Percentiles rank a stretch among this genome's conserved stretches.
phyloP scores from a whole-genome alignment of 2,329 filamentous ascomycete species.

The Fusarium sp. region DNA sequence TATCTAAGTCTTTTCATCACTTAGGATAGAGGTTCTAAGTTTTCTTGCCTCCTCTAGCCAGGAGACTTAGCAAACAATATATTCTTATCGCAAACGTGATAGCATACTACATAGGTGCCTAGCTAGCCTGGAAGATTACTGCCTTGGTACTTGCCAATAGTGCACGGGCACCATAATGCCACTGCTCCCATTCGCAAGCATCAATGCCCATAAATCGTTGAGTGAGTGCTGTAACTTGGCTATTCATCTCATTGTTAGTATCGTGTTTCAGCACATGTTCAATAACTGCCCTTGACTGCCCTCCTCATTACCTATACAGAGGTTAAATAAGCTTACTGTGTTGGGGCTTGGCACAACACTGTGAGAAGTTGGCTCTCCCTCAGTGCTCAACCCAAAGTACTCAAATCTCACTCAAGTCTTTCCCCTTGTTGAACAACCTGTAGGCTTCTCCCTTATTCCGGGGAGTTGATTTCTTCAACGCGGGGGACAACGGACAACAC shows the following conservation, averaged over 20 bases:
- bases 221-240: neutral
- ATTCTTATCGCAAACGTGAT: neutral
- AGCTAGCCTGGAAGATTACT: neutral
- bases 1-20: too few species aligned
- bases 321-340: neutral
- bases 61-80: neutral
- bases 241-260: neutral
- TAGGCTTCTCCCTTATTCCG: constrained; percentile 17
- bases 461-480: constrained; percentile 11
- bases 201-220: constrained; percentile 1
- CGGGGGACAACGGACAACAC: constrained; percentile 6
- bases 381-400: neutral
- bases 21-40: too few species aligned
- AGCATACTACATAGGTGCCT: neutral
- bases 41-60: too few species aligned
- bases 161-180: constrained; percentile 9
- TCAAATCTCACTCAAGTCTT: neutral
- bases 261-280: neutral
- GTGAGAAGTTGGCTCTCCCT: neutral
- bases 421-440: neutral
- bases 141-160: neutral
- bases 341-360: neutral
- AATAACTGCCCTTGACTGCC: neutral
- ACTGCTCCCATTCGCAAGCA: neutral
- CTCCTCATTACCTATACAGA: neutral